Conservation (phyloP, 805 yeast genomes). For the Starmerella lactis-condensi region DNA sequence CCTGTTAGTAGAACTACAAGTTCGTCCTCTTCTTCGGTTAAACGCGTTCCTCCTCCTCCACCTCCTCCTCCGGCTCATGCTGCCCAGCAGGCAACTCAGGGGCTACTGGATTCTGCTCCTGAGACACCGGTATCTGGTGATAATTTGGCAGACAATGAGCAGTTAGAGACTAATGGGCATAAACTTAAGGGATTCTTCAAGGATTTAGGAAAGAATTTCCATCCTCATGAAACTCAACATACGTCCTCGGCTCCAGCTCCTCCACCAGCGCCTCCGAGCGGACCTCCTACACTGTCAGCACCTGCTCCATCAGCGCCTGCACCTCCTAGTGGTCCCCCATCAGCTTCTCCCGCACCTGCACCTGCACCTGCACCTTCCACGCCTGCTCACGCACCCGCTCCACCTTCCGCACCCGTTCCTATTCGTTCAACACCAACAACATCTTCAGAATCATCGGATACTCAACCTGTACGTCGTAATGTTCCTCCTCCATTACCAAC, state of each 20-base stretch:
- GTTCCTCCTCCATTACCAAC: constrained; percentile 11
- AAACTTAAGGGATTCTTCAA: constrained; percentile 11
- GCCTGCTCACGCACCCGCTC: constrained; percentile 7
- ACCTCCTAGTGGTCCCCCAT: constrained; percentile 4
- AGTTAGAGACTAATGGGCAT: constrained; percentile 1
- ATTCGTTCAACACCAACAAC: constrained; percentile 11
- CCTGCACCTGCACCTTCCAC: constrained; percentile 8
- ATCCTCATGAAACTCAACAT: constrained; percentile 14
- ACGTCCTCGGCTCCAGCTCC: constrained; percentile 1
- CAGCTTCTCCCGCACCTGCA: constrained; percentile 9
- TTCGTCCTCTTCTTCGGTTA: constrained; percentile 1
- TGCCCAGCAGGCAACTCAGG: constrained; percentile 5
- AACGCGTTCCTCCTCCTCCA: constrained; percentile 18
- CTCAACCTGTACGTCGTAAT: constrained; percentile 8
- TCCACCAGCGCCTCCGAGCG: constrained; percentile 10
- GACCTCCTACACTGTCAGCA: constrained; percentile 4
- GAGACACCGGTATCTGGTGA: constrained; percentile 1
- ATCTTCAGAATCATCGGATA: constrained; percentile 6
- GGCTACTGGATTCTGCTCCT: constrained; percentile 5
- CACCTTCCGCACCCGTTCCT: constrained; percentile 9
- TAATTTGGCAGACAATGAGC: not conserved
- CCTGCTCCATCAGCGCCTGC: constrained; percentile 6
- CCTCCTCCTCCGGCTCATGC: constrained; percentile 24
- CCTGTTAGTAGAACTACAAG: not conserved
- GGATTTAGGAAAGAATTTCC: constrained; percentile 1